phyloP scores from a whole-genome alignment of 345 rosid species.

The Turritis glabra region DNA sequence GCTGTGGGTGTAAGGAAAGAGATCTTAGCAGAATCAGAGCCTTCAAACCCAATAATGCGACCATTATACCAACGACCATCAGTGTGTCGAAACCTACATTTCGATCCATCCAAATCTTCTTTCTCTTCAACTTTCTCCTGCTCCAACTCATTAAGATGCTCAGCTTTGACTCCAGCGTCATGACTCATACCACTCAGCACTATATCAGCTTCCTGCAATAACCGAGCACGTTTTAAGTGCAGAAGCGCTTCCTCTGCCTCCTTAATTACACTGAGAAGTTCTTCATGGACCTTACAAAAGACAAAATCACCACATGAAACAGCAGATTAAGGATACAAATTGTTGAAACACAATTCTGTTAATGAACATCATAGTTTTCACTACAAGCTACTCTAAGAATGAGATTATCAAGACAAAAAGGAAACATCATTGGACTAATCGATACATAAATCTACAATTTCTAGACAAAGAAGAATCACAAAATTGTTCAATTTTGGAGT shows the following conservation, averaged over 20 bases:
- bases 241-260: constrained; percentile 83
- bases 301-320: constrained; percentile 18
- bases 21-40: constrained; percentile 60
- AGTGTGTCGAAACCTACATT: constrained; percentile 67
- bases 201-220: constrained; percentile 67
- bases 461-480: not conserved
- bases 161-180: constrained; percentile 48
- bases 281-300: constrained; percentile 60
- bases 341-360: not conserved
- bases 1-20: constrained; percentile 85
- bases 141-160: constrained; percentile 51
- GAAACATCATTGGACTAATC: not conserved
- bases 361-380: not conserved
- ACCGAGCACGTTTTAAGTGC: constrained; percentile 68
- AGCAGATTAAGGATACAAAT: not conserved
- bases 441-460: not conserved
- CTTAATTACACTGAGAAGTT: constrained; percentile 64
- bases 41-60: constrained; percentile 59
- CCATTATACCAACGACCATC: constrained; percentile 97
- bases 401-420: not conserved
- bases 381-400: not conserved
- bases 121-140: constrained; percentile 48
- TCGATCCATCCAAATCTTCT: constrained; percentile 59
- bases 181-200: constrained; percentile 37
- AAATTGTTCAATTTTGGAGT: not conserved